Evolutionary conservation across 2,329 filamentous ascomycete genomes (phyloP), one percentile per base, ranked within the genome.

Genomic region (Fusarium illudens): DNA sequence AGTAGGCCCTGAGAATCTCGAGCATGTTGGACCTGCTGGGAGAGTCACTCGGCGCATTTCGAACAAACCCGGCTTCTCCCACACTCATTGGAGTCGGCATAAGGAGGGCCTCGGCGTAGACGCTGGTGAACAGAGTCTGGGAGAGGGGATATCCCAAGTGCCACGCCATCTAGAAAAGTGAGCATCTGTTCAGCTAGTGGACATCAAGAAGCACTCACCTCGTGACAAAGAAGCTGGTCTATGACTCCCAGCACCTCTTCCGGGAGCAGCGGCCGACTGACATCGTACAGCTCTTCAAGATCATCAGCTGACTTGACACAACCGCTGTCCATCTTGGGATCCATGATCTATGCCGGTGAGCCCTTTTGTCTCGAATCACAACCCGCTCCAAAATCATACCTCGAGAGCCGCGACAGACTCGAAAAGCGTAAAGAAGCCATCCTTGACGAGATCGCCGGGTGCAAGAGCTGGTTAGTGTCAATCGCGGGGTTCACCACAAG

Each of bases 261-360:
- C 1, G 93, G 92, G 13, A 90, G 83, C 37, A 97, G 81, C 7
- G 86, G 82, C 48, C 84, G 83, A 42, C 87, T 82, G 37, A 94
- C 87, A 74, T 97, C 90, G 78, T 95, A 97, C 52, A 92, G 86
- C 67, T 95, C 91, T 62, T 97, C 92, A 32, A 95, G 86, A n/a
- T 89, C 89, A 74, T 97, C 93, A 29, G 90, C 92, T 8, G 91
- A 88, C 19, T 88, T 85, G 7, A 96, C 83, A 69, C 91, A 94
- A 27, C 96, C 96, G 75, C 93, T 97, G 79, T 99, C 96, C 96
- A 99, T 99, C 80, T 98, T 99, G 1, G 92, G 90, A 75, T 99
- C 96, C 93, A 97, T 97, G 73, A 99, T 97, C 96, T 99, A 46
- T 30, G 20, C 13, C n/a, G 6, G 27, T 70, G 33, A 68, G 58